Base-by-base conservation (phyloP, 2,329 filamentous ascomycete genomes). In the Colletotrichum brevisporum region DNA sequence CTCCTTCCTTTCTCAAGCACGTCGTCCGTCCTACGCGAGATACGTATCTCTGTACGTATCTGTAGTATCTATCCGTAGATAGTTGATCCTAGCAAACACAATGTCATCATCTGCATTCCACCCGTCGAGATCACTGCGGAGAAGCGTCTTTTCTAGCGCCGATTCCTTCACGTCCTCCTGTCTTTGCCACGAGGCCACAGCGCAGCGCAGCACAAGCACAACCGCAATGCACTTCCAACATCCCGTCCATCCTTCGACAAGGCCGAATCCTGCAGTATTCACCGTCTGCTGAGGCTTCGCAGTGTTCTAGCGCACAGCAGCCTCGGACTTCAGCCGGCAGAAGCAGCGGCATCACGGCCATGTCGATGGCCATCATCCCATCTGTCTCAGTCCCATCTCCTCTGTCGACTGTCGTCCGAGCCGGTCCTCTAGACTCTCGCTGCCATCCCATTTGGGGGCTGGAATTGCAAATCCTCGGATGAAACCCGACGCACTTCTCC, bases 381-480 rank as follows among this genome's bases (percentile, higher is more conserved):
- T 55, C 16, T 67, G 48, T 66, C 57, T 54, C 55, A 21, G 31
- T 59, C 48, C 51, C 60, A 52, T 59, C 62, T 61, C 18, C 18
- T 60, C 52, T 18, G 26, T 16, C 47, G 56, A 57, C 52, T 18
- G 26, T 16, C 47, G 56, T 71, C 56, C 45, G 63, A 58, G 52
- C 63, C 55, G 41, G 43, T 15, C n/a, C 18, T 6, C 51, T 24
- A 24, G 21, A n/a, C 39, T 53, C 36, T 21, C 36, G 31, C 48
- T 52, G 50, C 15, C 39, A 36, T 66, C 55, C 21, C 56, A 60
- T 21, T 59, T 47, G 55, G 50, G 55, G 55, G 50, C 55, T 51
- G 43, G 54, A 45, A 66, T 26, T 53, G 62, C 61, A 59, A 66
- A 47, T 69, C 45, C 55, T 69, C 62, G 55, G 66, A 61, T 66